Evolutionary conservation across 2,329 filamentous ascomycete species (phyloP), one percentile per base, ranked within the genome.

Genomic region (Parafenestella ontariensis): DNA sequence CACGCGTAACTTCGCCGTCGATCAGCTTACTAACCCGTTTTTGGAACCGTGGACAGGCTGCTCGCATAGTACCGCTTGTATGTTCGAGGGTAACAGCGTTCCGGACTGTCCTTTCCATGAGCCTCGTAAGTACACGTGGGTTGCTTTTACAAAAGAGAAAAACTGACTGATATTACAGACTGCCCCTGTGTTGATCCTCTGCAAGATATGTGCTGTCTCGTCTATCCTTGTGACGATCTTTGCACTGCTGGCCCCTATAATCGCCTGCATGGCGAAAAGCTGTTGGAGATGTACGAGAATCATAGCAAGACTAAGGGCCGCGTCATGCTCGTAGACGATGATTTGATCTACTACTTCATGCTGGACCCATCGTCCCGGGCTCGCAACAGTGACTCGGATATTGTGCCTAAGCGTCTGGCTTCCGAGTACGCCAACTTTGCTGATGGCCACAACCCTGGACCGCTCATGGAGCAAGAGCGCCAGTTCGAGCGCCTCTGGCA

Each of bases 261-360:
- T 33, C 58, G 52, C 31, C 37, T 66, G 1, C 65, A 45, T 18
- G 59, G 51, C 5, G 36, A 65, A 55, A 65, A 62, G 45, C 44
- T 71, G 6, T 17, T 69, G 17, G 28, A 44, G 1, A 49, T 53
- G 6, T 70, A 64, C 23, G 44, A 68, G 24, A 33, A 55, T 1
- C 48, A 64, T 8, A 43, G 51, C 5, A 49, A 33, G n/a, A 65
- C 60, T 15, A 61, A 61, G 40, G 58, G 49, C 11, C 58, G 63
- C 2, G 24, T 70, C 20, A 69, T 71, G 61, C 57, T 71, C 18
- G 45, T 71, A 11, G 67, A 71, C 7, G 50, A 55, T 2, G 61
- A 66, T 11, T 34, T 72, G 5, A 28, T 54, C 13, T 10, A 36
- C 0, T 69, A 64, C 23, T 33, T 71, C 20, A 33, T 43, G 29